phyloP scores from a whole-genome alignment of 2,329 filamentous ascomycete genomes.

The Ilyonectria destructans region DNA sequence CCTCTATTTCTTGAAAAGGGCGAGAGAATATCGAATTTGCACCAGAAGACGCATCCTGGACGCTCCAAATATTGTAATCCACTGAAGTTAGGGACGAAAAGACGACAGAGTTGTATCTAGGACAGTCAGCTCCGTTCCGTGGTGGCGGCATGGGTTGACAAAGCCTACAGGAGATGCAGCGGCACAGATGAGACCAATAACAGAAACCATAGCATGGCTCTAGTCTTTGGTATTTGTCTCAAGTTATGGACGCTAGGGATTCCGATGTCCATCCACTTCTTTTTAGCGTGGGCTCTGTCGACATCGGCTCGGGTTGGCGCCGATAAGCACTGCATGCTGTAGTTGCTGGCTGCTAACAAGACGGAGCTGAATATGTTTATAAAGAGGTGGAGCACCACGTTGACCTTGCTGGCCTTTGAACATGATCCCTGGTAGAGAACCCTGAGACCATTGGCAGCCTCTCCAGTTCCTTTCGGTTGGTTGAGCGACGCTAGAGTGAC shows the following conservation, averaged over 20 bases:
- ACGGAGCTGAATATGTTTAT: conserved; percentile 34
- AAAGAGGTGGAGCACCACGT: conserved; percentile 25
- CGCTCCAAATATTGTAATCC: conserved; percentile 6
- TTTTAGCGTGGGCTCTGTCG: conserved; percentile 36
- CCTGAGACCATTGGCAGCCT: not conserved
- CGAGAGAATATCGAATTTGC: not conserved
- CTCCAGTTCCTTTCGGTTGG: no score
- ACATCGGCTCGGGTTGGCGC: conserved; percentile 53
- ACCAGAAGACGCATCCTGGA: not conserved
- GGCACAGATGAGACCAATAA: conserved; percentile 22
- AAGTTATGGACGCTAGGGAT: conserved; percentile 38
- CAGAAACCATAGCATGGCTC: conserved; percentile 12
- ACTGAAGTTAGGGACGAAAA: conserved; percentile 21
- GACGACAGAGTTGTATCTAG: conserved; percentile 33
- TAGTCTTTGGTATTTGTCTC: conserved; percentile 3
- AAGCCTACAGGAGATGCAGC: conserved; percentile 25
- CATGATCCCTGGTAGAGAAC: conserved; percentile 24
- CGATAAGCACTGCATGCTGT: conserved; percentile 54
- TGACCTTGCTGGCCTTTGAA: not conserved
- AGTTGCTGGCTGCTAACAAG: conserved; percentile 49
- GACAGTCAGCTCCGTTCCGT: not conserved
- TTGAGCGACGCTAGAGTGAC: no score
- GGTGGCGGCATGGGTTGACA: no score
- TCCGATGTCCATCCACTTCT: conserved; percentile 40
- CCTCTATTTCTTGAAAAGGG: not conserved